Percentiles rank a stretch among this genome's conserved stretches.
Conservation (phyloP, 2,329 filamentous ascomycete genomes). For the Beauveria medogensis region DNA sequence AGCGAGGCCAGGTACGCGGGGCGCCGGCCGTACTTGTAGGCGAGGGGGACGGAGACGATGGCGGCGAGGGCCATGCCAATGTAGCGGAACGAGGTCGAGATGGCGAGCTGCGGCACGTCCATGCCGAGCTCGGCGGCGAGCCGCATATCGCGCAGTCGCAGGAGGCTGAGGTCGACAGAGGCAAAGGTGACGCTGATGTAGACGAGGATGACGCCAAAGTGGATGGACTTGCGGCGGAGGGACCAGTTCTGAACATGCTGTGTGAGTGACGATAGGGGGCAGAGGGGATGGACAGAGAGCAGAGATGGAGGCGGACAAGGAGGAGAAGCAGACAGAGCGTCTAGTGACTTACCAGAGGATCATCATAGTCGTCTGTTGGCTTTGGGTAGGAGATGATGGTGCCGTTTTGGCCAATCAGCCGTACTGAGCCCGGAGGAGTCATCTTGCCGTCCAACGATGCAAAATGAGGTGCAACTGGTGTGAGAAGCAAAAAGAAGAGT, state of each 20-base stretch:
- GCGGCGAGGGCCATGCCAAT: neutral
- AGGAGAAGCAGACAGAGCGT: too few species aligned
- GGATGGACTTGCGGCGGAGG: neutral
- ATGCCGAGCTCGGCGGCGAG: neutral
- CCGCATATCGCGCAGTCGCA: neutral
- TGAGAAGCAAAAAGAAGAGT: neutral
- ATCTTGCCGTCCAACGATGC: neutral
- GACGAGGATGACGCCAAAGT: slow-evolving; percentile 1
- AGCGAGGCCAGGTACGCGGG: neutral
- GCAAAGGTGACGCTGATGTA: slow-evolving; percentile 1
- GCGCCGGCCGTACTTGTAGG: slow-evolving; percentile 2
- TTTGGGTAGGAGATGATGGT: slow-evolving; percentile 1
- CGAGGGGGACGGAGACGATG: slow-evolving; percentile 1
- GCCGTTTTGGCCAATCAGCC: neutral
- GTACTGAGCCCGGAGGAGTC: neutral
- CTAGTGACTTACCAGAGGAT: neutral
- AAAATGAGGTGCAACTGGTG: too few species aligned
- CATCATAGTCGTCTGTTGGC: slow-evolving; percentile 7
- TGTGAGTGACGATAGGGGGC: too few species aligned
- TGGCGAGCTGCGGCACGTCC: neutral
- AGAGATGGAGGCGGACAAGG: neutral
- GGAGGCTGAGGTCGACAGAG: neutral
- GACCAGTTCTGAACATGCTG: slow-evolving; percentile 3
- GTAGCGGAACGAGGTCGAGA: neutral
- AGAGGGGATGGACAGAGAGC: too few species aligned